Base-by-base conservation (phyloP, 352 stramenopile genomes). In the Globisporangium rhizosaccharum region DNA sequence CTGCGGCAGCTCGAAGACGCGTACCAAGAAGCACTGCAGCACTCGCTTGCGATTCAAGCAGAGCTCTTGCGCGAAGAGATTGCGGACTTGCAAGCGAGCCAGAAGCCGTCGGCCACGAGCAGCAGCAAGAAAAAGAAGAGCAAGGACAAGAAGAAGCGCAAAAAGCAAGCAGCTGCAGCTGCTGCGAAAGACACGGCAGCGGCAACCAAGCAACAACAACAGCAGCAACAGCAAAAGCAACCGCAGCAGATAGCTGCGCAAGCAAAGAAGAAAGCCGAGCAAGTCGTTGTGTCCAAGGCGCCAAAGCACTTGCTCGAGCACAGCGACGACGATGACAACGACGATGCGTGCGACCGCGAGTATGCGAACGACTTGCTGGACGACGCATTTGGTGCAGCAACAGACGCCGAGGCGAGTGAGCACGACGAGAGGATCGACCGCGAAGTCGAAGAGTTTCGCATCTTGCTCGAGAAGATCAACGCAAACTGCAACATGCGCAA, bases 51-150 rank as follows among this genome's bases (percentile, higher is more conserved):
- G 7, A 70, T 89, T 26, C 82, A 91, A 51, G 82, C 82, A 0
- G 82, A 91, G 65, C 59, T 91, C 46, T 63, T 91, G 20, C 77
- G 77, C 26, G 82, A 91, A 50, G 82, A 91, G 53, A 79, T 90
- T 18, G 76, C 78, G 44, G 80, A 88, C 41, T 68, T 88, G 11
- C 71, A 88, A 55, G 72, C 74, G 28, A 85, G 72, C 62, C 70
- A 86, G 53, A 82, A 88, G 57, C 72, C 75, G 37, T 65, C 67
- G 17, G 58, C 54, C 12, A 74, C 56, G 53, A 84, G 66, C 56
- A 72, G 64, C 39, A 87, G 73, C 57, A 91, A 89, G 65, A 91
- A 89, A 61, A 88, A 81, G 61, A 89, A 86, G 62, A 76, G 83
- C 58, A 83, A 89, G 55, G 81, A 87, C 54, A 90, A 88, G 65